Evolutionary conservation across 2,329 filamentous ascomycete genomes (phyloP), one percentile per base, ranked within the genome.

Genomic region (Neopestalotiopsis sp.): DNA sequence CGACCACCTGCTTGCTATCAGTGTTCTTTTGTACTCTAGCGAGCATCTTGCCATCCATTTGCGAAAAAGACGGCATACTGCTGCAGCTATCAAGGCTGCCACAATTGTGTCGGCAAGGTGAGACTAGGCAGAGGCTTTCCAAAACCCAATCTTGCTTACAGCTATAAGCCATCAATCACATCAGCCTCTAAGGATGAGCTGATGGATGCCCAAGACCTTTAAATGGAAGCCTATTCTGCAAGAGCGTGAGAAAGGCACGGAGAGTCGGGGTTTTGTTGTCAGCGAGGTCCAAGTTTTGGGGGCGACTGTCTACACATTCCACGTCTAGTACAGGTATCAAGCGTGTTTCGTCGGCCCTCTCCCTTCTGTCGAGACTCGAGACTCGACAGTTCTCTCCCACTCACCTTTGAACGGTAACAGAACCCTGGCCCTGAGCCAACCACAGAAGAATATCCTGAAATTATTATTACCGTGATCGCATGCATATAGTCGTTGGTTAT

Each of bases 311-410:
- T 62, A 34, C 32, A 34, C 59, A 34, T 13, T 62, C 30, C 40
- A 34, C 30, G 10, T 30, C 30, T 24, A 30, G 45, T 49, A 32
- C 40, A 40, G 40, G 38, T 34, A 38, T 62, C 59, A 62, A 62
- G 28, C 30, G 30, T 62, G 59, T 62, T 61, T 61, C 65, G 65
- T 67, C 65, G 53, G 57, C 64, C 30, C 63, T 30, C 45, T 20
- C 45, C 20, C 14, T 7, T 20, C 45, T 65, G 34, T 28, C 63
- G 34, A 65, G 7, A 38, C 34, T 38, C 34, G 34, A 38, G 34
- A 7, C 34, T 34, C 34, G 24, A 28, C 24, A 28, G 24, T 28
- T 56, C 61, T 17, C 38, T 32, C 10, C 40, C 45, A 17, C 45
- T 34, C 53, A 66, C 34, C 45, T 32, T 34, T 32, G 13, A 56